A percentile compares a stretch with the other conserved stretches of the same genome.
Evolutionary conservation across 495 filamentous ascomycete genomes (phyloP).

Genomic region (Aspergillus mulundensis): DNA sequence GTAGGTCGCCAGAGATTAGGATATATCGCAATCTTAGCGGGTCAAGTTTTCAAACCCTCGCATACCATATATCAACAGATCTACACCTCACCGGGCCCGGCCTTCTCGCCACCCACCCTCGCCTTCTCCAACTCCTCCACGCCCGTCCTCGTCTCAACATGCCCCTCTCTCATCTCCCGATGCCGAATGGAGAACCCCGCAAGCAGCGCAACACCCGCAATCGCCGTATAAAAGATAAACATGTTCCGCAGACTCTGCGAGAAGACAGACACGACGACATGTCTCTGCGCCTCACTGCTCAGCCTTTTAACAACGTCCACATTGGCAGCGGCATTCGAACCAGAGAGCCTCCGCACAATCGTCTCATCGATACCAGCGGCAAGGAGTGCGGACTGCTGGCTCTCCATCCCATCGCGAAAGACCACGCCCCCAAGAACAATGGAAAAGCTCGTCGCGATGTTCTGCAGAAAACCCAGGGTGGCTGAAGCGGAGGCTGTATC

Average conservation of each 20-base stretch:
- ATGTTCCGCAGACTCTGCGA: constrained; percentile 45
- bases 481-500: constrained; percentile 39
- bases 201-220: constrained; percentile 34
- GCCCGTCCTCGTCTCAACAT: constrained; percentile 12
- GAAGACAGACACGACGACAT: constrained; percentile 32
- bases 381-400: no score
- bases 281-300: neutral
- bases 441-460: constrained; percentile 33
- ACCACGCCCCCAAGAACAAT: constrained; percentile 44
- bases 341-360: no score
- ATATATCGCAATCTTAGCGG: no score
- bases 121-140: neutral
- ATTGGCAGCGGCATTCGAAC: no score
- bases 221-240: constrained; percentile 44
- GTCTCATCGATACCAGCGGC: no score
- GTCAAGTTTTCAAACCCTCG: no score
- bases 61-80: no score
- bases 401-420: constrained; percentile 4
- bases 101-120: neutral
- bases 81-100: neutral
- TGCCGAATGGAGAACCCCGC: constrained; percentile 10
- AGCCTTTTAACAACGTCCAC: no score
- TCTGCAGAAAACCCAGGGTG: constrained; percentile 35
- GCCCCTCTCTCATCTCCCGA: constrained; percentile 1
- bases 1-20: no score